These are phyloP conservation scores for Pseudogymnoascus sp. DNA, from an alignment of 2,329 filamentous ascomycete genomes.

Conservation along the genomic window DNA sequence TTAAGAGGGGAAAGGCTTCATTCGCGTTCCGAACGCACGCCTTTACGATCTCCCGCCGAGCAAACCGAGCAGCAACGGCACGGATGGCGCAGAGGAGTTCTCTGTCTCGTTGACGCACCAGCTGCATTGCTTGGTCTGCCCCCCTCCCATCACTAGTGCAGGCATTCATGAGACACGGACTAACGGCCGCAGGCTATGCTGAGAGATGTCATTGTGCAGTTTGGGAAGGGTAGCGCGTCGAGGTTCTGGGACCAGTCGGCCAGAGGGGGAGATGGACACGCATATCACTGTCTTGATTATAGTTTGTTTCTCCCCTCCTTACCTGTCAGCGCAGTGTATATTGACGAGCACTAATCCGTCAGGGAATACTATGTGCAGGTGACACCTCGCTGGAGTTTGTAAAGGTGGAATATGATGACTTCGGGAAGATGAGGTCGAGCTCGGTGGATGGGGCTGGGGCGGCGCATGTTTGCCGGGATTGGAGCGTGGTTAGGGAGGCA, in stretches of 20 bases:
- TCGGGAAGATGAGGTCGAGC: conserved; percentile 18
- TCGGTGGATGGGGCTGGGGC: conserved; percentile 23
- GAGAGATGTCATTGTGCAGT: conserved; percentile 24
- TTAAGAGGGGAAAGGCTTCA: conserved; percentile 21
- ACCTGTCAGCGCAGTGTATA: not conserved
- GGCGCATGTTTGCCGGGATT: conserved; percentile 25
- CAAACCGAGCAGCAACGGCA: conserved; percentile 19
- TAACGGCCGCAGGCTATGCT: conserved; percentile 17
- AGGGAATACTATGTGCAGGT: conserved; percentile 24
- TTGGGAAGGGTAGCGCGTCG: conserved; percentile 22
- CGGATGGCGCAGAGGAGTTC: conserved; percentile 22
- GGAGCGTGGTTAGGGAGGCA: conserved; percentile 21
- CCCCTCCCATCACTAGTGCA: not conserved
- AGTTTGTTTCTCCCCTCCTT: conserved; percentile 15
- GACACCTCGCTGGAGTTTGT: conserved; percentile 26
- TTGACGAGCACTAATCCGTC: conserved; percentile 17
- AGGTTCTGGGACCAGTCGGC: conserved; percentile 9
- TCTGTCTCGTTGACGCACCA: conserved; percentile 24
- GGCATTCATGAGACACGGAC: not conserved
- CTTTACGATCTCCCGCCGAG: conserved; percentile 23
- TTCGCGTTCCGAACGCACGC: conserved; percentile 22
- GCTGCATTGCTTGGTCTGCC: conserved; percentile 22
- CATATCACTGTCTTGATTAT: conserved; percentile 27
- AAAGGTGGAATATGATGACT: conserved; percentile 12
- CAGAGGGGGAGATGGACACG: conserved; percentile 24